Evolutionary conservation across 768 basidiomycete genomes (phyloP).

Genomic region (Asterophora parasitica): DNA sequence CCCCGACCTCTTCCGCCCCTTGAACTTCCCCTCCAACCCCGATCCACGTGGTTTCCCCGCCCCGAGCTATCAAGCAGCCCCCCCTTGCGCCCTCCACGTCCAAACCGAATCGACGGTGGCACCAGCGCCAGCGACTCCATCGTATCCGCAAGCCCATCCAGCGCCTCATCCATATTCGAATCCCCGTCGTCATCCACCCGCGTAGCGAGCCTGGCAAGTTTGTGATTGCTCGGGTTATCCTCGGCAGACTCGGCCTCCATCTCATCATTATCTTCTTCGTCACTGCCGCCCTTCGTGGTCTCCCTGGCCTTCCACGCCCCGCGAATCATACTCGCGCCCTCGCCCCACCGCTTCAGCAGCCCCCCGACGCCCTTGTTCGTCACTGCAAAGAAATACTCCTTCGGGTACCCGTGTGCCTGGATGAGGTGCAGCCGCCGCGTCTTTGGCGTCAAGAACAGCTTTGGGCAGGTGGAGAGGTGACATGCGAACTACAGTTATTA

Average conservation of each 20-base stretch:
- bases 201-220: slow-evolving; percentile 21
- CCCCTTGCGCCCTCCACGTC: slow-evolving; percentile 58
- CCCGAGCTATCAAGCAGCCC: slow-evolving; percentile 39
- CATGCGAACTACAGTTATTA: slow-evolving; percentile 61
- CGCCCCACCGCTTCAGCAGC: slow-evolving; percentile 74
- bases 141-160: slow-evolving; percentile 48
- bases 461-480: slow-evolving; percentile 55
- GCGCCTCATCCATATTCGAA: slow-evolving; percentile 18
- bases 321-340: slow-evolving; percentile 76
- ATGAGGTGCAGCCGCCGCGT: slow-evolving; percentile 78
- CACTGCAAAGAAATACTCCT: slow-evolving; percentile 87
- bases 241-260: not conserved
- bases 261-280: slow-evolving; percentile 22
- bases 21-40: slow-evolving; percentile 9
- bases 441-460: slow-evolving; percentile 68
- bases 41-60: slow-evolving; percentile 5
- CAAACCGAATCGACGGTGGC: slow-evolving; percentile 67
- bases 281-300: slow-evolving; percentile 11
- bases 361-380: slow-evolving; percentile 89
- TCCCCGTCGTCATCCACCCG: slow-evolving; percentile 3
- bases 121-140: slow-evolving; percentile 51
- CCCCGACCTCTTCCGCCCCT: slow-evolving; percentile 21
- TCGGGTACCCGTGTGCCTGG: slow-evolving; percentile 76
- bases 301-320: slow-evolving; percentile 59
- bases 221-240: slow-evolving; percentile 4